Evolutionary conservation across 1,284 basidiomycete genomes (phyloP), one percentile per base, ranked within the genome.

Genomic region (Papiliotrema fonsecae): DNA sequence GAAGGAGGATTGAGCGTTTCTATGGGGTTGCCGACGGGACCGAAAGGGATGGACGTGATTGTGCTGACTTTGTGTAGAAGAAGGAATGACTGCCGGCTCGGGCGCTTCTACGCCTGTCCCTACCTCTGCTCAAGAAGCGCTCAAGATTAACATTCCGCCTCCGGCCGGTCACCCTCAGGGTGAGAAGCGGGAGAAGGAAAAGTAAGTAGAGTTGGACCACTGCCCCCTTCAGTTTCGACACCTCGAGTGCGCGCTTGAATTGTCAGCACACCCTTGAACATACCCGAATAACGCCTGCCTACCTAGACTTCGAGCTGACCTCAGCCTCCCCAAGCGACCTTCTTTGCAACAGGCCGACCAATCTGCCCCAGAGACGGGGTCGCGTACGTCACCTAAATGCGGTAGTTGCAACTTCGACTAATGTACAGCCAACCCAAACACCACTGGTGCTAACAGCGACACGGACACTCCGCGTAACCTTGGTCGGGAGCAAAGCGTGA

Each of bases 121-220:
- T 11, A n/a, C n/a, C n/a, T n/a, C n/a, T n/a, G n/a, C n/a, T n/a
- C n/a, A n/a, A n/a, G n/a, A n/a, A n/a, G n/a, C n/a, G n/a, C 79
- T 92, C 55, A 86, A 83, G 28, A 89, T 92, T 67, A 78, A 85
- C 56, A 91, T 92, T 54, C 88, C 88, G 14, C 83, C 83, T 57
- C 73, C 73, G 19, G 41, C 72, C 49, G 50, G 65, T 38, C 72
- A 43, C 62, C 74, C 45, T 58, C 72, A 42, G 69, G 75, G 46
- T 74, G 63, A 76, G 22, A 78, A 76, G 42, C 82, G 83, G 62
- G 67, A 66, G 37, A 69, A 64, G 57, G 67, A 67, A 34, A 64
- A 66, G 67, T 65, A 47, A 58, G 64, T 56, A 14, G 27, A n/a
- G n/a, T n/a, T n/a, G n/a, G n/a, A n/a, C n/a, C n/a, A n/a, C n/a